Evolutionary conservation across 176 grass and related monocot species (phyloP).

Genomic region (Saccharum officinarum): DNA sequence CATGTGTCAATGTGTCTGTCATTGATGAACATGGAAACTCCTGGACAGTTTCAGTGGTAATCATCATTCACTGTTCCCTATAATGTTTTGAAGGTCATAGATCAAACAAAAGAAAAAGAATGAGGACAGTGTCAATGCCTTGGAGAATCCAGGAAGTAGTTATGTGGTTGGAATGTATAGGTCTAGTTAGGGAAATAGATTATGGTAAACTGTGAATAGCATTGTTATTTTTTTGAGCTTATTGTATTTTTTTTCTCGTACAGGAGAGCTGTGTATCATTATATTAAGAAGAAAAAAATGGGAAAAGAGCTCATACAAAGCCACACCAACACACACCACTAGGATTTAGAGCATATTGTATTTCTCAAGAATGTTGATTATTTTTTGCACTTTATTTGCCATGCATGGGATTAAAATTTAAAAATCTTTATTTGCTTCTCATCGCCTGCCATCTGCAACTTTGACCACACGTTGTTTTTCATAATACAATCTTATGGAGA

Average conservation of each 20-base stretch:
- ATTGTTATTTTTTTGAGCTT: background rate
- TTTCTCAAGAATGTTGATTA: background rate
- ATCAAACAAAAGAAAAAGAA: background rate
- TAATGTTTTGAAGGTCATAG: conserved; percentile 17
- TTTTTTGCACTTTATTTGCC: background rate
- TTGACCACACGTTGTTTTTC: background rate
- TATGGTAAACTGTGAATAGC: background rate
- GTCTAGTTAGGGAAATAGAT: conserved; percentile 1
- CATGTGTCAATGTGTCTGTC: background rate
- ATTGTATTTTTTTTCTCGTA: background rate
- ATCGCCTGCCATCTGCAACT: background rate
- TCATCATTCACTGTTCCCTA: background rate
- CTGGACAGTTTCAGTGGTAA: background rate
- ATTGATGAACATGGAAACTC: conserved; percentile 18
- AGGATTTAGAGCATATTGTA: background rate
- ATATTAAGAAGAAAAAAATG: background rate
- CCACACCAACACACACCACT: background rate
- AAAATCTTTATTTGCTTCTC: conserved; percentile 4
- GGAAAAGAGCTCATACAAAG: background rate
- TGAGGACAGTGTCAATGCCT: background rate
- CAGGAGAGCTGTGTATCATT: background rate
- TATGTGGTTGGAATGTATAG: background rate
- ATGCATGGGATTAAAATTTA: conserved; percentile 6
- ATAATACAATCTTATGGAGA: background rate
- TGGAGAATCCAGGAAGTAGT: background rate